phyloP scores from a whole-genome alignment of 441 rosid genomes.

The Biscutella laevigata region DNA sequence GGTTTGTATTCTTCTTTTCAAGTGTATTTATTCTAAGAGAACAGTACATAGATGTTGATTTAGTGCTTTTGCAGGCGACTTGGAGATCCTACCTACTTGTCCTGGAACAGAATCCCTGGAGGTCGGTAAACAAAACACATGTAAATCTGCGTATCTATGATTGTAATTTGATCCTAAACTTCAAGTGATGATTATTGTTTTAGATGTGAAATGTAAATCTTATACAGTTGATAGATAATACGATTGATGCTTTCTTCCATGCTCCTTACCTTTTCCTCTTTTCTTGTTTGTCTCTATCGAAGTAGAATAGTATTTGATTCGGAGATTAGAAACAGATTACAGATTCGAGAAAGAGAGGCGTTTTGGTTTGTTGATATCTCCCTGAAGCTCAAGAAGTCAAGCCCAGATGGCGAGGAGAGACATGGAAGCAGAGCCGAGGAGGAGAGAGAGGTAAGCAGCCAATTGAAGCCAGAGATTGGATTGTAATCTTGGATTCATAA shows the following conservation, averaged over 20 bases:
- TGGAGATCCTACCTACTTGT: slow-evolving; percentile 87
- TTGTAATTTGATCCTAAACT: no score
- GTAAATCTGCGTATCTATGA: slow-evolving; percentile 15
- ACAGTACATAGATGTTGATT: neutral
- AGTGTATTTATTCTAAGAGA: neutral
- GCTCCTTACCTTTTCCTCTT: no score
- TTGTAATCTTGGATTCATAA: slow-evolving; percentile 36
- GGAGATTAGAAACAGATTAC: slow-evolving; percentile 17
- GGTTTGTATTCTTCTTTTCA: slow-evolving; percentile 44
- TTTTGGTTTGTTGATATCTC: slow-evolving; percentile 6
- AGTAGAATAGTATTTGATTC: slow-evolving; percentile 26
- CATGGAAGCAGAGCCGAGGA: slow-evolving; percentile 43
- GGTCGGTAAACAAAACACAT: slow-evolving; percentile 35
- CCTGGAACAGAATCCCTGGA: slow-evolving; percentile 80
- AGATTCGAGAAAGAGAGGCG: slow-evolving; percentile 18
- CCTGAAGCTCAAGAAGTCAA: no score
- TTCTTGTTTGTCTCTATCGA: slow-evolving; percentile 14
- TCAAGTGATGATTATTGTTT: no score
- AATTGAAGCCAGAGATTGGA: slow-evolving; percentile 35
- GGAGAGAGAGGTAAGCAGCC: slow-evolving; percentile 34
- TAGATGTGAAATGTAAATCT: slow-evolving; percentile 9
- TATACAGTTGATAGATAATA: slow-evolving; percentile 12
- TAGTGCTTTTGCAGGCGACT: slow-evolving; percentile 52
- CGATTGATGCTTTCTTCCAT: slow-evolving; percentile 8
- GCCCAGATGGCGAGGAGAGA: slow-evolving; percentile 50